Conservation (phyloP, 805 yeast genomes). For the Ogataea dorogensis region DNA sequence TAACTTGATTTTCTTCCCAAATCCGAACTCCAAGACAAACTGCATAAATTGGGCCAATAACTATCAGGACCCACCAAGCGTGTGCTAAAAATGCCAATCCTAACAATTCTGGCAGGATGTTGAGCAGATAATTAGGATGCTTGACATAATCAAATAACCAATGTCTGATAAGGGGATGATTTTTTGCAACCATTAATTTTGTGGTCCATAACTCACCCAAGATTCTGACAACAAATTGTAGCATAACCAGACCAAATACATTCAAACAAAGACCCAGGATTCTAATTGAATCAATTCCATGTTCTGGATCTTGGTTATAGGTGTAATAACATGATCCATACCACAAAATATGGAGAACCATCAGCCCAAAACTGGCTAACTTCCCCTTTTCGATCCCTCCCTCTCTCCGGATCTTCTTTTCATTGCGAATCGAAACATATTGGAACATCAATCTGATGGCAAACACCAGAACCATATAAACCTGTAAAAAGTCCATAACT, state of each 20-base stretch:
- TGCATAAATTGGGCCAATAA: conserved; percentile 14
- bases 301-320: background rate
- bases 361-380: conserved; percentile 3
- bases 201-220: conserved; percentile 17
- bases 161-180: conserved; percentile 18
- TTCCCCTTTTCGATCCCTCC: conserved; percentile 19
- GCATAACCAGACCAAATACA: conserved; percentile 13
- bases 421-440: conserved; percentile 12
- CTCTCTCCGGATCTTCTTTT: conserved; percentile 7
- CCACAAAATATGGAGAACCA: conserved; percentile 11
- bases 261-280: conserved; percentile 7
- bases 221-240: conserved; percentile 9
- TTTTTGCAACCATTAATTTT: conserved; percentile 18
- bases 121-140: conserved; percentile 18
- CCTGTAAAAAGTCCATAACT: background rate
- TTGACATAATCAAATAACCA: conserved; percentile 14
- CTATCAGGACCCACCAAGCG: conserved; percentile 9
- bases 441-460: conserved; percentile 6
- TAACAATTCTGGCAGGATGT: conserved; percentile 15
- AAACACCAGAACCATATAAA: conserved; percentile 5
- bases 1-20: conserved; percentile 14
- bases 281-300: conserved; percentile 6
- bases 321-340: conserved; percentile 6
- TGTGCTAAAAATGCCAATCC: conserved; percentile 14
- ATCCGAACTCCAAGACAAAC: conserved; percentile 11